Conservation (phyloP, 2,329 filamentous ascomycete genomes). For the Rutstroemia sp. region DNA sequence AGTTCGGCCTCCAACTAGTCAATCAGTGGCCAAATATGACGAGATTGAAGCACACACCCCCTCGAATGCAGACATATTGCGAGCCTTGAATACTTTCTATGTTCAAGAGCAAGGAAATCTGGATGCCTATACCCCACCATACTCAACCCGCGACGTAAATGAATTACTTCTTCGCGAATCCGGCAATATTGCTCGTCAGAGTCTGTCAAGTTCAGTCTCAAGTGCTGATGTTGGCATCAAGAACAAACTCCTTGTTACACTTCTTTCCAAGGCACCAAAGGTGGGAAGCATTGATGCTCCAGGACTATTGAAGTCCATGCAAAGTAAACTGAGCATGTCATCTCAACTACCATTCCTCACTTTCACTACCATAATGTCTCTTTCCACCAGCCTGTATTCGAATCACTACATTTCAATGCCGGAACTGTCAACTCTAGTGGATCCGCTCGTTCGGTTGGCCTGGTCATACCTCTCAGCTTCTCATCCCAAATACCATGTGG, state of each 20-base stretch:
- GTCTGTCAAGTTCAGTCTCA: conserved; percentile 35
- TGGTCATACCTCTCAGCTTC: conserved; percentile 79
- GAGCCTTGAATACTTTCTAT: conserved; percentile 59
- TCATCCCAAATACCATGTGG: conserved; percentile 88
- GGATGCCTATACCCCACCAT: conserved; percentile 54
- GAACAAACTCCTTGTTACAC: conserved; percentile 50
- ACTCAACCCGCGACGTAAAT: conserved; percentile 46
- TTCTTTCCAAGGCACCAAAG: conserved; percentile 45
- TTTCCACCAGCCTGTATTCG: conserved; percentile 49
- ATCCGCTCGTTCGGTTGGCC: conserved; percentile 60
- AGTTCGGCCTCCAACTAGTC: conserved; percentile 22
- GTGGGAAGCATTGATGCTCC: conserved; percentile 40
- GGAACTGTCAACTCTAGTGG: conserved; percentile 56
- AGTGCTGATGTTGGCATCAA: conserved; percentile 46
- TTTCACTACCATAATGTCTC: conserved; percentile 51
- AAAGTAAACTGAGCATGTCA: conserved; percentile 36
- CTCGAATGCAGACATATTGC: conserved; percentile 46
- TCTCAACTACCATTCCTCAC: conserved; percentile 41
- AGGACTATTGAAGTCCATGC: conserved; percentile 43
- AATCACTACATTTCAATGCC: conserved; percentile 42
- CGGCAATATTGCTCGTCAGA: conserved; percentile 42
- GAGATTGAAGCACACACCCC: conserved; percentile 27
- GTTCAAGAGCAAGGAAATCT: conserved; percentile 62
- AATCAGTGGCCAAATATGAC: conserved; percentile 21
- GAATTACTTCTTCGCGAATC: conserved; percentile 58